Base-by-base conservation (phyloP, 352 stramenopile species). In the Thalassiosira delicatula region DNA sequence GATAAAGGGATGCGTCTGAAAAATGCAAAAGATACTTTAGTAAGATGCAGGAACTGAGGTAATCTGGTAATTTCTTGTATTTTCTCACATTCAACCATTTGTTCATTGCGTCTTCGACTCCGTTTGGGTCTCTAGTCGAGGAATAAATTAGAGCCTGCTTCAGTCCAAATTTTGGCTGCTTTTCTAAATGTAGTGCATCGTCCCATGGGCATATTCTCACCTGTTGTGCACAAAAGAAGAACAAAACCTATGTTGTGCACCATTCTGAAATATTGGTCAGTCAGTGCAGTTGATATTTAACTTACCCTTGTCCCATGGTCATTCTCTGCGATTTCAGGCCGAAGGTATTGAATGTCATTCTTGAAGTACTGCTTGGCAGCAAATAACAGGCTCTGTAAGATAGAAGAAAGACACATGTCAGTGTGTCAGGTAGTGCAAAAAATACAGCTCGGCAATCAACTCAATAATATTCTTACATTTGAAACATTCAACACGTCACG, bases 1-100 rank as follows among this genome's bases (percentile, higher is more conserved):
- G n/a, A 88, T 79, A 33, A 88, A 88, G 4, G 81, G 81, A 70
- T 88, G 81, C 30, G n/a, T n/a, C n/a, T n/a, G n/a, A n/a, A n/a
- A n/a, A n/a, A n/a, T n/a, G n/a, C n/a, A n/a, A n/a, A n/a, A n/a
- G n/a, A n/a, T n/a, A n/a, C n/a, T n/a, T n/a, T n/a, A n/a, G n/a
- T n/a, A n/a, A n/a, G n/a, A n/a, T n/a, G n/a, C n/a, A n/a, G n/a
- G n/a, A n/a, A n/a, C n/a, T n/a, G n/a, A n/a, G n/a, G n/a, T n/a
- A n/a, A n/a, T n/a, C n/a, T n/a, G n/a, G n/a, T n/a, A n/a, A n/a
- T n/a, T n/a, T n/a, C n/a, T n/a, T n/a, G n/a, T n/a, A n/a, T n/a
- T n/a, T n/a, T n/a, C n/a, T n/a, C n/a, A 25, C 27, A n/a, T 70
- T 59, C 25, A 83, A 40, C 81, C 81, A 88, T 40, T 66, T n/a